Evolutionary conservation across 2,329 filamentous ascomycete species (phyloP).

Genomic region (Aplosporella prunicola): DNA sequence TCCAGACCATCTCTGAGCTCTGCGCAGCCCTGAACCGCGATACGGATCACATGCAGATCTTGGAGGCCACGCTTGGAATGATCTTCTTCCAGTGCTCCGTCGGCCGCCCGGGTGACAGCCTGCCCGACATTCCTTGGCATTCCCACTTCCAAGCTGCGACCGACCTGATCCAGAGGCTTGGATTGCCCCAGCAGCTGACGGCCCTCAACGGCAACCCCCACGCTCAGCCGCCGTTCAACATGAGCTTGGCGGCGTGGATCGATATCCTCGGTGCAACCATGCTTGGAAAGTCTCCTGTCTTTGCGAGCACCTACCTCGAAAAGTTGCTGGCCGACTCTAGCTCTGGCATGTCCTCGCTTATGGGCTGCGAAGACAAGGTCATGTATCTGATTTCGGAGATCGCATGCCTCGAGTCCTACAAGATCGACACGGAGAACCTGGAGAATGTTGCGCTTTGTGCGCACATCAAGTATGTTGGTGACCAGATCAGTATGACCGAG

Average conservation of each 20-base stretch:
- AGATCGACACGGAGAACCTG: constrained; percentile 62
- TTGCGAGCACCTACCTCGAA: constrained; percentile 90
- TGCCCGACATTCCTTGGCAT: constrained; percentile 92
- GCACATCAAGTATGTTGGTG: constrained; percentile 79
- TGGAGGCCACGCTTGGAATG: constrained; percentile 87
- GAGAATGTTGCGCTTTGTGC: constrained; percentile 79
- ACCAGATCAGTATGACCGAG: constrained; percentile 79
- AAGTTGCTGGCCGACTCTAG: constrained; percentile 62
- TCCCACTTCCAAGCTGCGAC: constrained; percentile 91
- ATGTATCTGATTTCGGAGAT: constrained; percentile 99
- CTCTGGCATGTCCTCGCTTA: constrained; percentile 79
- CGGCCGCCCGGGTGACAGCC: constrained; percentile 70
- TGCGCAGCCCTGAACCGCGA: constrained; percentile 74
- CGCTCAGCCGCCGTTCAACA: constrained; percentile 75
- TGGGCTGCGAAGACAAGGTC: constrained; percentile 94
- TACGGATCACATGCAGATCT: constrained; percentile 74
- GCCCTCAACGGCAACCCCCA: constrained; percentile 48
- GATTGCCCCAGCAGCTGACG: constrained; percentile 60
- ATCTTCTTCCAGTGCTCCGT: constrained; percentile 95
- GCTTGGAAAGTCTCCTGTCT: constrained; percentile 73
- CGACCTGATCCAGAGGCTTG: constrained; percentile 74
- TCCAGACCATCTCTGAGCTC: constrained; percentile 74
- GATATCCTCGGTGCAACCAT: constrained; percentile 94
- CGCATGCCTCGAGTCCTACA: constrained; percentile 85
- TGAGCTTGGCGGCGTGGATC: constrained; percentile 90